Conservation (phyloP, 345 rosid genomes). For the Cardamine chenopodiifolia region DNA sequence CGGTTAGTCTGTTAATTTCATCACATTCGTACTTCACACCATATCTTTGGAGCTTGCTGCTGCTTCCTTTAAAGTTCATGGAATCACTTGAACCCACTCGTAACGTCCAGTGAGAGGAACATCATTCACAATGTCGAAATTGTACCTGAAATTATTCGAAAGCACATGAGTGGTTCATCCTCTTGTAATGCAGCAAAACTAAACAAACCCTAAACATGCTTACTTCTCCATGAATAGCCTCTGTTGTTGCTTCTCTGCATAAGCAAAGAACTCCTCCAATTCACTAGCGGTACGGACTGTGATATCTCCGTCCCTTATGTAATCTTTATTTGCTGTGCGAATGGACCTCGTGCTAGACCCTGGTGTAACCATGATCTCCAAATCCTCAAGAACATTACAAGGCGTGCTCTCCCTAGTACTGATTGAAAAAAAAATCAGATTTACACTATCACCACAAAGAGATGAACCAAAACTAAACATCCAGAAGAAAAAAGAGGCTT, state of each 20-base stretch:
- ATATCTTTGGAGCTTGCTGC: not conserved
- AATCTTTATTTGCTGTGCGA: constrained; percentile 31
- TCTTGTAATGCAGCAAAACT: not conserved
- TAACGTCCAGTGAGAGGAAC: constrained; percentile 71
- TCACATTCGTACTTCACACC: constrained; percentile 36
- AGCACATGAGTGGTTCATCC: not conserved
- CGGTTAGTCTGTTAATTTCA: constrained; percentile 44
- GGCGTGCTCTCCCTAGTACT: constrained; percentile 68
- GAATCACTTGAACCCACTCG: constrained; percentile 72
- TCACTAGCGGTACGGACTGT: constrained; percentile 52
- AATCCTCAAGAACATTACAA: constrained; percentile 52
- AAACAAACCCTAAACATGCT: not conserved
- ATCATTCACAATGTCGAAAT: constrained; percentile 78
- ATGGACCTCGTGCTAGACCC: constrained; percentile 54
- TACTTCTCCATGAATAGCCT: constrained; percentile 71
- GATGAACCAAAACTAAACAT: constrained; percentile 10
- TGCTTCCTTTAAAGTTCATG: constrained; percentile 39
- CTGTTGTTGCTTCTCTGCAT: constrained; percentile 63
- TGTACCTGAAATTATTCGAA: constrained; percentile 54
- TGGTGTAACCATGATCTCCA: constrained; percentile 47
- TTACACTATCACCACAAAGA: constrained; percentile 8
- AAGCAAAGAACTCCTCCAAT: constrained; percentile 73
- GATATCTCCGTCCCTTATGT: constrained; percentile 39
- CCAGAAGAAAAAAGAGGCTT: not conserved
- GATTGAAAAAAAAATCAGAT: constrained; percentile 41